A percentile compares a stretch with the other conserved stretches of the same genome.
These are phyloP conservation scores for Sorghum bicolor DNA, from an alignment of 176 grass and related monocot species.

Conservation along the genomic window DNA sequence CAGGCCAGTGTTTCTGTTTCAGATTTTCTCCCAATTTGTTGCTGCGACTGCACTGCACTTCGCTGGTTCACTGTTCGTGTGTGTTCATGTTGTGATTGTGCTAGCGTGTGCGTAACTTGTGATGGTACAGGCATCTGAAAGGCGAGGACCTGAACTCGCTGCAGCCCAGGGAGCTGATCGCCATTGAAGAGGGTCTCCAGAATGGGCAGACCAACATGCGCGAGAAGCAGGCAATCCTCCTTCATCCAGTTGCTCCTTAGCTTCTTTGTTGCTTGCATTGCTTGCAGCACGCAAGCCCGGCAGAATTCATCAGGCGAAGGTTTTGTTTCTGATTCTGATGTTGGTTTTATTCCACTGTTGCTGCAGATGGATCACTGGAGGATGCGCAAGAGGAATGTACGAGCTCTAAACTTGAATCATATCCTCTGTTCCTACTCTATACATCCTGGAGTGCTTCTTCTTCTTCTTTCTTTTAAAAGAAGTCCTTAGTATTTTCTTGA, in stretches of 20 bases:
- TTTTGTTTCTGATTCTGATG: constrained; percentile 13
- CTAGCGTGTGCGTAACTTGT: neutral
- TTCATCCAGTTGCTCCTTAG: neutral
- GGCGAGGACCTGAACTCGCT: constrained; percentile 94
- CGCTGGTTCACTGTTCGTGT: neutral
- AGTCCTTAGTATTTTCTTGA: neutral
- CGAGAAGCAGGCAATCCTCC: constrained; percentile 54
- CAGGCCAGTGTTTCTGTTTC: constrained; percentile 47
- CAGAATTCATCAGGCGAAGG: neutral
- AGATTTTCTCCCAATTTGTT: neutral
- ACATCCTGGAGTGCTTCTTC: neutral
- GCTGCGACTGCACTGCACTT: neutral
- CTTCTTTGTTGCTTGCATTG: neutral
- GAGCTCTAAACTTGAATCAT: neutral
- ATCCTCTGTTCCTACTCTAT: neutral
- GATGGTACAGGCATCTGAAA: constrained; percentile 65
- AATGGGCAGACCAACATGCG: constrained; percentile 64
- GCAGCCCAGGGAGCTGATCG: constrained; percentile 78
- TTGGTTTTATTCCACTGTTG: neutral
- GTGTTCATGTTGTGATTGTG: neutral
- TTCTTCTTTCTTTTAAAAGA: neutral
- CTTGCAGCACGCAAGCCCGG: neutral
- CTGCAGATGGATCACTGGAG: constrained; percentile 80
- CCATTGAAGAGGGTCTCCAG: constrained; percentile 72
- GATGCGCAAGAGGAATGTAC: constrained; percentile 76